phyloP scores from a whole-genome alignment of 2,329 filamentous ascomycete genomes.

The Pseudogymnoascus sp. region DNA sequence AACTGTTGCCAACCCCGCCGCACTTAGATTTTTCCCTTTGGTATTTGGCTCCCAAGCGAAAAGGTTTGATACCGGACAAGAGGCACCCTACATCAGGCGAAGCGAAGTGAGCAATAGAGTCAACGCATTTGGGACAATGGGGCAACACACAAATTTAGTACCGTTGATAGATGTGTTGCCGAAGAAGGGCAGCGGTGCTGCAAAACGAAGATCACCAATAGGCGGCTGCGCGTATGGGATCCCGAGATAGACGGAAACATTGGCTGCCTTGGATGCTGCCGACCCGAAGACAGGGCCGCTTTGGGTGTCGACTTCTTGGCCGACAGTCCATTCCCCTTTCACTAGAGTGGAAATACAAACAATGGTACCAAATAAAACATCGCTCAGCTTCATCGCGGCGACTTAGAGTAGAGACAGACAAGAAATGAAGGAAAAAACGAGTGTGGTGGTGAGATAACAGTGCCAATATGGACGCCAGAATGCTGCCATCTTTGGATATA shows the following conservation, averaged over 20 bases:
- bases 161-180: not conserved
- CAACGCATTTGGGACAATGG: constrained; percentile 1
- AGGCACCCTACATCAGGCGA: not conserved
- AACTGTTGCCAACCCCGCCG: constrained; percentile 14
- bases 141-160: not conserved
- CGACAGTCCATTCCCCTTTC: constrained; percentile 11
- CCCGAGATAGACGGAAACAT: constrained; percentile 31
- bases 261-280: constrained; percentile 15
- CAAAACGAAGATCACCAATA: constrained; percentile 35
- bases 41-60: not conserved
- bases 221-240: constrained; percentile 47
- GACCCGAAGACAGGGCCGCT: constrained; percentile 23
- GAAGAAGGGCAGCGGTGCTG: constrained; percentile 15
- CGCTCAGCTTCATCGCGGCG: not conserved
- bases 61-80: not conserved
- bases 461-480: not conserved
- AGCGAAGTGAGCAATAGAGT: not conserved
- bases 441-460: not conserved
- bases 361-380: not conserved
- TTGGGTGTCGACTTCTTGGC: constrained; percentile 22
- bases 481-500: not conserved
- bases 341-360: not conserved
- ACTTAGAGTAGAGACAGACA: not conserved
- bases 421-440: not conserved
- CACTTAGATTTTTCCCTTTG: constrained; percentile 17